phyloP scores from a whole-genome alignment of 345 rosid species.

The Acer negundo region DNA sequence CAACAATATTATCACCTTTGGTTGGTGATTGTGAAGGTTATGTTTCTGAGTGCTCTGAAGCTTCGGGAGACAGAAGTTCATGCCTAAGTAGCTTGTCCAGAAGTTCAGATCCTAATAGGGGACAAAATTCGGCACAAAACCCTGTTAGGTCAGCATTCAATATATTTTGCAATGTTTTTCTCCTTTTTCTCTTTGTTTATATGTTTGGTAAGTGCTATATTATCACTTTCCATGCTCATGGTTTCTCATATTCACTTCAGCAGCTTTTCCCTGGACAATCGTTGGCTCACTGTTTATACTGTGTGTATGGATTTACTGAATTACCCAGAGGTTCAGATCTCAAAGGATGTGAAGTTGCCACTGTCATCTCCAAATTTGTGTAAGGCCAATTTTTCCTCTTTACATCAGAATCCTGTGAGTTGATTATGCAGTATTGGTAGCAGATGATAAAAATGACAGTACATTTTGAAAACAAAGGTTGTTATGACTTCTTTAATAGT shows the following conservation, averaged over 20 bases:
- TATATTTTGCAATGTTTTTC: background rate
- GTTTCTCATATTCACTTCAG: slow-evolving; percentile 26
- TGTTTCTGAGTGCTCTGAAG: slow-evolving; percentile 37
- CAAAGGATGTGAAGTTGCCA: slow-evolving; percentile 26
- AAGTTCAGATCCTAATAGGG: slow-evolving; percentile 30
- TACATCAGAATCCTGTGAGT: background rate
- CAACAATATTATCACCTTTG: slow-evolving; percentile 23
- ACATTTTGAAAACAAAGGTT: background rate
- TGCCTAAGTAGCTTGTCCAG: slow-evolving; percentile 41
- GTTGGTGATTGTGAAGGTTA: slow-evolving; percentile 27
- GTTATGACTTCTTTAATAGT: background rate
- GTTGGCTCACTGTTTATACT: slow-evolving; percentile 69
- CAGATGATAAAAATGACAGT: slow-evolving; percentile 7
- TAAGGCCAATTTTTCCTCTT: slow-evolving; percentile 26
- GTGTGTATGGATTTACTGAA: slow-evolving; percentile 58
- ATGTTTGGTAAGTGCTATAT: slow-evolving; percentile 10
- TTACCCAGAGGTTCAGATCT: slow-evolving; percentile 53
- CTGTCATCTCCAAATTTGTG: slow-evolving; percentile 30
- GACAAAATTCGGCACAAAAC: slow-evolving; percentile 36
- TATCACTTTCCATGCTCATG: slow-evolving; percentile 19
- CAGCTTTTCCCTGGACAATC: slow-evolving; percentile 45
- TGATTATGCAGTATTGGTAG: background rate
- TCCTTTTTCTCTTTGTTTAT: slow-evolving; percentile 12
- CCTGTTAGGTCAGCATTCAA: slow-evolving; percentile 31
- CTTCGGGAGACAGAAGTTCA: slow-evolving; percentile 29